phyloP scores from a whole-genome alignment of 352 stramenopile genomes.

The Globisporangium paddicum region DNA sequence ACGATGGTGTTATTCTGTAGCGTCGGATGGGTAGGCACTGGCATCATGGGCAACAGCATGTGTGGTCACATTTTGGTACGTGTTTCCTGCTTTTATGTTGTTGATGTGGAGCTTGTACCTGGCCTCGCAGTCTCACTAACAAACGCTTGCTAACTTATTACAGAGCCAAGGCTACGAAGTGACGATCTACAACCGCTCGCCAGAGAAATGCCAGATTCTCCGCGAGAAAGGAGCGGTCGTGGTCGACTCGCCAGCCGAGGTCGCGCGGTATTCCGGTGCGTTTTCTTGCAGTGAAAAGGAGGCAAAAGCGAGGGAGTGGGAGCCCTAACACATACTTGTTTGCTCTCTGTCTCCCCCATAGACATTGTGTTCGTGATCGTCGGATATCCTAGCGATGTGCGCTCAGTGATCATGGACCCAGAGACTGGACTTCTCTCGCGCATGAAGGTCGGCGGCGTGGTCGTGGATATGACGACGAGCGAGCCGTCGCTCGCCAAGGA shows the following conservation, averaged over 20 bases:
- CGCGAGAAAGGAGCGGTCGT: conserved; percentile 75
- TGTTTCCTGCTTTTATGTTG: background rate
- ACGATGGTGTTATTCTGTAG: conserved; percentile 17
- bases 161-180: conserved; percentile 82
- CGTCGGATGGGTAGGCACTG: conserved; percentile 83
- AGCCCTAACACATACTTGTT: background rate
- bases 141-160: background rate
- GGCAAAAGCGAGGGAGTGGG: background rate
- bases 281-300: background rate
- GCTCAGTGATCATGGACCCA: conserved; percentile 65
- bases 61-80: conserved; percentile 80
- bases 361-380: conserved; percentile 91
- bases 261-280: conserved; percentile 67
- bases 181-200: conserved; percentile 83
- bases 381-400: conserved; percentile 82
- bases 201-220: conserved; percentile 73
- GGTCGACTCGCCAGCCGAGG: conserved; percentile 67
- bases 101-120: background rate
- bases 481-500: conserved; percentile 85
- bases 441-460: conserved; percentile 76
- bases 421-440: conserved; percentile 57
- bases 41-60: conserved; percentile 90
- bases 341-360: conserved; percentile 8
- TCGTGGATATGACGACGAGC: conserved; percentile 91
- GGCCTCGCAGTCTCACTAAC: background rate